Base-by-base conservation (phyloP, 192 early-diverging fungal genomes). In the Coemansia sp. region DNA sequence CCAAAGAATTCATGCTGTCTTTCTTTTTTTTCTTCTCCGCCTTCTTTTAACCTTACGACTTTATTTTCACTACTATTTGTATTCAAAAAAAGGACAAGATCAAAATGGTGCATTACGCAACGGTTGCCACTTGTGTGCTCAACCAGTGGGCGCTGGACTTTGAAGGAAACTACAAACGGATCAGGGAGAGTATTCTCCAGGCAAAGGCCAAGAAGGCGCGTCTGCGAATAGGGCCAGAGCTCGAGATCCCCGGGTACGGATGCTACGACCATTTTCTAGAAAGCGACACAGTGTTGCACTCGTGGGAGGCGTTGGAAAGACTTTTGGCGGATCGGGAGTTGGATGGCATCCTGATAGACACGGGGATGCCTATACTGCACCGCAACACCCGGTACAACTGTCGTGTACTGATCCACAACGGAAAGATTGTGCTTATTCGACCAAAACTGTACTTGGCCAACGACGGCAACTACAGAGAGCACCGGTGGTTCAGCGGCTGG, bases 191-290 rank as follows among this genome's bases (percentile, higher is more conserved):
- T 72, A 95, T 99, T 60, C 72, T 79, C 32, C 82, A 88, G 23
- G 95, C 95, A 9, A 97, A 95, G 68, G 87, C 85, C 40, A 70
- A 69, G 11, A 93, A 93, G 6, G 94, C 98, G 0, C 84, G 78
- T 26, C 85, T 95, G 41, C 89, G 98, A 37, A 88, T 98, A 52
- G 97, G 97, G 1, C 95, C 96, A 4, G 96, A 98, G 81, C 87
- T 99, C 9, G 97, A 99, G 79, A 92, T 99, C 74, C 89, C 92
- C 6, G 98, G 98, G 26, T 99, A 99, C 75, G 96, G 96, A 12
- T 99, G 98, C 86, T 90, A 93, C 63, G 98, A 99, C 79, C 98
- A 99, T 64, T 98, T 98, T 75, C 80, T 95, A 40, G 98, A 99
- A 87, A 86, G 87, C 57, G 98, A 99, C 81, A 99, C 98, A 0